Base-by-base conservation (phyloP, 306 rosid species). In the Vachellia collinsii region DNA sequence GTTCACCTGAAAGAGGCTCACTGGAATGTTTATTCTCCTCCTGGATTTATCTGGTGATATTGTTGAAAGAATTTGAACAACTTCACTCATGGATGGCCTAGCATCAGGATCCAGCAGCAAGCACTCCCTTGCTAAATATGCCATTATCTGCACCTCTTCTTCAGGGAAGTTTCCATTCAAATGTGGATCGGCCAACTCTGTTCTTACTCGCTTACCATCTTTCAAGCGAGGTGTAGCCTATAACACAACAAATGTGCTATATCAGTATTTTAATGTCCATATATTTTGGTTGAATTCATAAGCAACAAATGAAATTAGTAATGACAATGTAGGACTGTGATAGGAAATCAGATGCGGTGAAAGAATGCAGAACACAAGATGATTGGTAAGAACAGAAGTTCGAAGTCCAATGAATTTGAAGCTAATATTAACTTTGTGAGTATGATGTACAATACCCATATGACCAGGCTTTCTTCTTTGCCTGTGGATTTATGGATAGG, bases 61-160 rank as follows among this genome's bases (percentile, higher is more conserved):
- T 20, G 93, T 86, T 36, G 97, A 93, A 80, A 95, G 97, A 78
- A 95, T 91, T 87, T 95, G 99, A 89, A 95, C 99, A 81, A 89
- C 98, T 83, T 95, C 99, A 63, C 97, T 92, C 99, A 93, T 95
- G 36, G 96, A 89, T 54, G 99, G 99, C 76, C 98, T 88, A 81
- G 88, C 87, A 51, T 95, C 98, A 0, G 99, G 99, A 77, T 95
- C 98, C 80, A 90, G 77, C 43, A 89, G 86, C 82, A 95, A 89
- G 79, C 99, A 95, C 85, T 95, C 99, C 88, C 90, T 95, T 63
- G 97, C 99, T 79, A 95, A 86, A 89, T 92, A 95, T 74, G 99
- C 97, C 97, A 95, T 92, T 80, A 95, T 83, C 53, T 93, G 98
- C 89, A 92, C 87, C 85, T 95, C 99, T 83, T 93, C 97, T 83